A percentile compares a stretch with the other conserved stretches of the same genome.
phyloP scores from a whole-genome alignment of 345 rosid species.

The Adansonia digitata region DNA sequence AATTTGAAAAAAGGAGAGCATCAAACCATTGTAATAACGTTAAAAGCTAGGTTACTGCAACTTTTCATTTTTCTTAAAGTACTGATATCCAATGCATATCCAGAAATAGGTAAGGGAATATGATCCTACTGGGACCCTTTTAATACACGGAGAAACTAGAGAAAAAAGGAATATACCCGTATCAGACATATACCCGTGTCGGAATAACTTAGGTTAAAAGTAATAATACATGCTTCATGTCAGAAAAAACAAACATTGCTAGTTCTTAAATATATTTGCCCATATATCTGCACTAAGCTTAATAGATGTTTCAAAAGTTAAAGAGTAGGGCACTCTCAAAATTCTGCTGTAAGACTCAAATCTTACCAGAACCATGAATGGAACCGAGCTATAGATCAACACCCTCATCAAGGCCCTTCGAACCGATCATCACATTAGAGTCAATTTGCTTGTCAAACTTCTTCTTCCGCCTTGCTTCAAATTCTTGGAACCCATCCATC shows the following conservation, averaged over 20 bases:
- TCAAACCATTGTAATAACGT: not conserved
- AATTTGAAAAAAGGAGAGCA: not conserved
- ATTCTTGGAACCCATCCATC: slow-evolving; percentile 93
- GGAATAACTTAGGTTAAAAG: too few relatives aligned
- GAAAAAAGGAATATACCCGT: too few relatives aligned
- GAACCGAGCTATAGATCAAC: slow-evolving; percentile 48
- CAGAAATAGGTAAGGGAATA: too few relatives aligned
- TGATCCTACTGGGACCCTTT: too few relatives aligned
- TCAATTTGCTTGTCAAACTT: slow-evolving; percentile 97
- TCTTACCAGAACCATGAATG: not conserved
- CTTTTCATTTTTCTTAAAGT: too few relatives aligned
- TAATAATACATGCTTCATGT: not conserved
- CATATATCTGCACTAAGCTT: not conserved
- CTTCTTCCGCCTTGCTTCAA: slow-evolving; percentile 87
- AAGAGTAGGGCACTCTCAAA: too few relatives aligned
- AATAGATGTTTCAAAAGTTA: not conserved
- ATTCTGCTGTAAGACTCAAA: not conserved
- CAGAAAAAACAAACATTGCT: not conserved
- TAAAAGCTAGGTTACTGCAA: too few relatives aligned
- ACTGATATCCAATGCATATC: too few relatives aligned
- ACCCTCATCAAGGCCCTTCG: slow-evolving; percentile 90
- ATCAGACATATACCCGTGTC: too few relatives aligned
- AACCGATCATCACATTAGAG: slow-evolving; percentile 90
- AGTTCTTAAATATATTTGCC: not conserved
- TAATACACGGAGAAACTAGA: too few relatives aligned